phyloP scores from a whole-genome alignment of 768 basidiomycete genomes.

The Auricularia cornea region DNA sequence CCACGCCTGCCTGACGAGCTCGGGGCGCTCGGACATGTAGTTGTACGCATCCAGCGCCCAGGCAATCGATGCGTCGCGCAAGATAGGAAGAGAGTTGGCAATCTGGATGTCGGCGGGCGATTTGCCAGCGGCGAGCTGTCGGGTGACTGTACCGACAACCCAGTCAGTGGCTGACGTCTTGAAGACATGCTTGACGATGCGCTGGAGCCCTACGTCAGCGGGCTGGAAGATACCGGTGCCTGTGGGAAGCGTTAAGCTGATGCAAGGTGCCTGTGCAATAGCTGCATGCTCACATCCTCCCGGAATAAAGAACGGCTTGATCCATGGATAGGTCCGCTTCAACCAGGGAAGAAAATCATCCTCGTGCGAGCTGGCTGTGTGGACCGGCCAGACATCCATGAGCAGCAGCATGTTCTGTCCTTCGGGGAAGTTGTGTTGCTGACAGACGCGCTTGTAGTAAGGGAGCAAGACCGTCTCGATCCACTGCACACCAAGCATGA shows the following conservation, averaged over 20 bases:
- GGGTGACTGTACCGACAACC: neutral
- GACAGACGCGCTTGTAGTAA: neutral
- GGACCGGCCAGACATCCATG: conserved; percentile 23
- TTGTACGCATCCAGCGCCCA: neutral
- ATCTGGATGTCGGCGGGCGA: neutral
- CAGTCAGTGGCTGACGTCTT: conserved; percentile 1
- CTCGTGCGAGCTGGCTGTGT: conserved; percentile 7
- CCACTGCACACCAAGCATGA: neutral
- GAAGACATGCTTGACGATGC: conserved; percentile 19
- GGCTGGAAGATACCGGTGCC: conserved; percentile 18
- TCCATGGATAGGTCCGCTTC: conserved; percentile 10
- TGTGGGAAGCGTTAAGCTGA: neutral
- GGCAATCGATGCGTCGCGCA: neutral
- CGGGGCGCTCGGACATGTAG: neutral
- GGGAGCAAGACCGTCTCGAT: neutral
- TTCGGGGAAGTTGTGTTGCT: conserved; percentile 7
- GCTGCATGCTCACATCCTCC: conserved; percentile 11
- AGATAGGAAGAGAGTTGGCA: neutral
- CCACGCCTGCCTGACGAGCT: conserved; percentile 74
- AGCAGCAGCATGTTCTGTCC: conserved; percentile 10
- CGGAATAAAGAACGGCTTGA: conserved; percentile 19
- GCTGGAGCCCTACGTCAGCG: conserved; percentile 23
- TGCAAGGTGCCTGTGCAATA: neutral
- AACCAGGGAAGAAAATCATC: conserved; percentile 16
- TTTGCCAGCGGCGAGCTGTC: neutral